These are phyloP conservation scores for Xylona heveae DNA, from an alignment of 495 filamentous ascomycete species.

Conservation along the genomic window DNA sequence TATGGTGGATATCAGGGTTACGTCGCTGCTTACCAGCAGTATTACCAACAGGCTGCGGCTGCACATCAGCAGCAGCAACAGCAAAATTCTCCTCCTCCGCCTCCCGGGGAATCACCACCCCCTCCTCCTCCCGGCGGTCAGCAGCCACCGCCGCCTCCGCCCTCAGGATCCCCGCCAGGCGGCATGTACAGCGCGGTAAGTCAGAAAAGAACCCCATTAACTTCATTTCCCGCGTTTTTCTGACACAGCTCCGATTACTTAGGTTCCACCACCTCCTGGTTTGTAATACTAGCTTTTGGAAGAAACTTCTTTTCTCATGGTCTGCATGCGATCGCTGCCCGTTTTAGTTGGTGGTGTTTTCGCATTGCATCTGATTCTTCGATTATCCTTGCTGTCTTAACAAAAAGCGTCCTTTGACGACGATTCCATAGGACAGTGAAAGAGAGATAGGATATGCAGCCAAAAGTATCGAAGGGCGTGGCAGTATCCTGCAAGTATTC, in stretches of 20 bases:
- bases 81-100: slow-evolving; percentile 34
- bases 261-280: slow-evolving; percentile 7
- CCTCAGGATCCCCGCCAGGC: slow-evolving; percentile 24
- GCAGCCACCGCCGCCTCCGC: slow-evolving; percentile 44
- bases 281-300: too few relatives aligned
- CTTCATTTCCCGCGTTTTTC: not conserved
- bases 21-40: slow-evolving; percentile 38
- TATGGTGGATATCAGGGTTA: slow-evolving; percentile 68
- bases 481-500: too few relatives aligned
- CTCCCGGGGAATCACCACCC: slow-evolving; percentile 38
- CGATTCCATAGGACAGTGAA: too few relatives aligned
- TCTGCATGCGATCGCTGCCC: too few relatives aligned
- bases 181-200: slow-evolving; percentile 49
- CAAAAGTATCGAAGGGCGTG: too few relatives aligned
- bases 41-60: slow-evolving; percentile 41
- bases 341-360: too few relatives aligned
- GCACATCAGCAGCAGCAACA: slow-evolving; percentile 27
- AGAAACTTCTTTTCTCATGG: too few relatives aligned
- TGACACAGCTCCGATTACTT: not conserved
- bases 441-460: too few relatives aligned
- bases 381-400: too few relatives aligned
- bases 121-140: slow-evolving; percentile 35
- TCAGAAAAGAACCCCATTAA: too few relatives aligned
- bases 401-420: too few relatives aligned
- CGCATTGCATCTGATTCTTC: too few relatives aligned